Percentiles rank a stretch among this genome's conserved stretches.
These are phyloP conservation scores for Blastocrithidia nonstop DNA, from an alignment of 208 protist species.

Conservation along the genomic window DNA sequence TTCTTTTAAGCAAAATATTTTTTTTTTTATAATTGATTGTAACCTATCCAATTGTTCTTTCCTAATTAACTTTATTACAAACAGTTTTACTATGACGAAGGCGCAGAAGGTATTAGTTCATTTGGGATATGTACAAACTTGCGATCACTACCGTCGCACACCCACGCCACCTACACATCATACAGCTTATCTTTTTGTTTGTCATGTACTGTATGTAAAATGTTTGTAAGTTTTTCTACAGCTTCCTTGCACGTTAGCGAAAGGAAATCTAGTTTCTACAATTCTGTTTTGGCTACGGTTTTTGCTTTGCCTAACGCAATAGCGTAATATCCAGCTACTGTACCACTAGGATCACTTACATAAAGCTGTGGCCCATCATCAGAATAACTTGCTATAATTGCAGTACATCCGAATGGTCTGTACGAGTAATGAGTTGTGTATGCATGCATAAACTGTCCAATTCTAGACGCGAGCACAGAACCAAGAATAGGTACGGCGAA, in stretches of 20 bases:
- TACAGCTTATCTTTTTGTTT: constrained; percentile 93
- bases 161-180: constrained; percentile 95
- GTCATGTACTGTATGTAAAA: constrained; percentile 78
- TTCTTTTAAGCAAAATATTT: too few relatives aligned
- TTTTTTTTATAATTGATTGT: too few relatives aligned
- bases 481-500: constrained; percentile 89
- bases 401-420: constrained; percentile 93
- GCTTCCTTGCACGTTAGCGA: constrained; percentile 90
- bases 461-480: constrained; percentile 73
- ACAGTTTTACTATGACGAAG: too few relatives aligned
- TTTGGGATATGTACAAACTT: constrained; percentile 60
- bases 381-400: constrained; percentile 89
- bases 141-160: constrained; percentile 84
- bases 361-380: constrained; percentile 92
- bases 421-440: constrained; percentile 91
- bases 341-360: constrained; percentile 94
- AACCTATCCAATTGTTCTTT: too few relatives aligned
- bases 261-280: constrained; percentile 95
- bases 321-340: constrained; percentile 90
- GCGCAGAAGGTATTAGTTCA: constrained; percentile 35
- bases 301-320: constrained; percentile 96
- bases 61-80: too few relatives aligned
- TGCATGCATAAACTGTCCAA: constrained; percentile 90
- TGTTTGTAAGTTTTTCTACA: constrained; percentile 88
- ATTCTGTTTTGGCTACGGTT: constrained; percentile 95